phyloP scores from a whole-genome alignment of 352 stramenopile species.

The Saprolegnia parasitica region DNA sequence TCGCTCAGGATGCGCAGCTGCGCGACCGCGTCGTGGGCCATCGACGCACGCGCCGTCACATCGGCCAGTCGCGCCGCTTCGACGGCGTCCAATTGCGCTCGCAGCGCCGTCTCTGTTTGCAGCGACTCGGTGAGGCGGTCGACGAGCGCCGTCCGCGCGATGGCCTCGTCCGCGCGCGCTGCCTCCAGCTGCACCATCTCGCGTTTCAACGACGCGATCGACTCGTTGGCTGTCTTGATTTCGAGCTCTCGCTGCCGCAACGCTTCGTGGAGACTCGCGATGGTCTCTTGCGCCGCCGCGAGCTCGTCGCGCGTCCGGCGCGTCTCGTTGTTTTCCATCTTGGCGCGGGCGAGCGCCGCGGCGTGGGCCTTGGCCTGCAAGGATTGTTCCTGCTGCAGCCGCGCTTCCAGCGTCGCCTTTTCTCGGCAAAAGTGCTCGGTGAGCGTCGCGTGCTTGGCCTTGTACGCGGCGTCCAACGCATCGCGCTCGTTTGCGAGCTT shows the following conservation, averaged over 20 bases:
- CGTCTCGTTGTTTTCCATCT: constrained; percentile 59
- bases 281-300: constrained; percentile 33
- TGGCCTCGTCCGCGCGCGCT: constrained; percentile 51
- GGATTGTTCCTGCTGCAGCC: constrained; percentile 56
- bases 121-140: constrained; percentile 71
- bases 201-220: constrained; percentile 38
- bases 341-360: constrained; percentile 46
- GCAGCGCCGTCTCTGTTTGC: constrained; percentile 52
- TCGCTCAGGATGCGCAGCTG: constrained; percentile 30
- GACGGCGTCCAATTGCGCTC: constrained; percentile 24
- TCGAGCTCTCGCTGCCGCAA: constrained; percentile 49
- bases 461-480: constrained; percentile 54
- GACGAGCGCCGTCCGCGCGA: constrained; percentile 62
- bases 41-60: not conserved
- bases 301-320: constrained; percentile 53
- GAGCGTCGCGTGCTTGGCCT: constrained; percentile 51
- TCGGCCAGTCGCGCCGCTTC: not conserved
- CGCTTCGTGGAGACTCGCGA: constrained; percentile 42
- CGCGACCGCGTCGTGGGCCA: not conserved
- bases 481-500: constrained; percentile 47
- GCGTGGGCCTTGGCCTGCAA: constrained; percentile 68
- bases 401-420: constrained; percentile 50
- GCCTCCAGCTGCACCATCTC: constrained; percentile 56
- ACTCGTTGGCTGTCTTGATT: constrained; percentile 34
- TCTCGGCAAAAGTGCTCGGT: constrained; percentile 62